A percentile compares a stretch with the other conserved stretches of the same genome.
phyloP scores from a whole-genome alignment of 257 asterid genomes.

The Paraleonurus japonicus region DNA sequence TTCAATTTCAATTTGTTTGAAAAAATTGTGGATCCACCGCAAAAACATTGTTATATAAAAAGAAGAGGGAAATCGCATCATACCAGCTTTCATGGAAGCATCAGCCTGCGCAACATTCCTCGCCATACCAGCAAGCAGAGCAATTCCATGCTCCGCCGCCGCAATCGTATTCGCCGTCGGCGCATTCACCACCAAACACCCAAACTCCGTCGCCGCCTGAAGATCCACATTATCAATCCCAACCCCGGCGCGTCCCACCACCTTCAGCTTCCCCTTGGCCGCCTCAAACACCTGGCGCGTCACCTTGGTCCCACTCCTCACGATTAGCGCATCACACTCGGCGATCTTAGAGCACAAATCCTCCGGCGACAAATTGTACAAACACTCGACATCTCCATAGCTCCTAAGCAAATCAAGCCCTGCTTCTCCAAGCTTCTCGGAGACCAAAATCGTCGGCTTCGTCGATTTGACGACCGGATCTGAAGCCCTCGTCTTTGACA shows the following conservation, averaged over 20 bases:
- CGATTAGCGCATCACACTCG: slow-evolving; percentile 73
- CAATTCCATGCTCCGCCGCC: slow-evolving; percentile 93
- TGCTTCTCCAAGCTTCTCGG: slow-evolving; percentile 94
- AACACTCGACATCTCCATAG: slow-evolving; percentile 60
- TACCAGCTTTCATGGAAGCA: slow-evolving; percentile 96
- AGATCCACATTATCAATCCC: slow-evolving; percentile 97
- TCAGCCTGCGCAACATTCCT: slow-evolving; percentile 92
- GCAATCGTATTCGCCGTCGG: slow-evolving; percentile 96
- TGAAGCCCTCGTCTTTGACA: slow-evolving; percentile 35
- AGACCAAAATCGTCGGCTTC: slow-evolving; percentile 77
- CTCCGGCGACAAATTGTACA: slow-evolving; percentile 62
- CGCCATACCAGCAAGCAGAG: slow-evolving; percentile 79
- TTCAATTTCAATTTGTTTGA: not conserved
- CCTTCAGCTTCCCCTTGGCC: slow-evolving; percentile 74
- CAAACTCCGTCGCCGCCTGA: slow-evolving; percentile 89
- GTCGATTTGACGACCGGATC: slow-evolving; percentile 27
- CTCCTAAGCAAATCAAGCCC: slow-evolving; percentile 63
- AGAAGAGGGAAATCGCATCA: slow-evolving; percentile 6
- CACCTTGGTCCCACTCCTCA: slow-evolving; percentile 90
- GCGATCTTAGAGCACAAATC: slow-evolving; percentile 71
- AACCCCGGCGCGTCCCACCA: slow-evolving; percentile 93
- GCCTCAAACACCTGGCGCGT: slow-evolving; percentile 89
- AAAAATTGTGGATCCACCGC: slow-evolving; percentile 15
- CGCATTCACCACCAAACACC: slow-evolving; percentile 91
- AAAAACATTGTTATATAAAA: not conserved